Evolutionary conservation across 805 yeast genomes (phyloP), one percentile per base, ranked within the genome.

Genomic region (Yarrowia sp.): DNA sequence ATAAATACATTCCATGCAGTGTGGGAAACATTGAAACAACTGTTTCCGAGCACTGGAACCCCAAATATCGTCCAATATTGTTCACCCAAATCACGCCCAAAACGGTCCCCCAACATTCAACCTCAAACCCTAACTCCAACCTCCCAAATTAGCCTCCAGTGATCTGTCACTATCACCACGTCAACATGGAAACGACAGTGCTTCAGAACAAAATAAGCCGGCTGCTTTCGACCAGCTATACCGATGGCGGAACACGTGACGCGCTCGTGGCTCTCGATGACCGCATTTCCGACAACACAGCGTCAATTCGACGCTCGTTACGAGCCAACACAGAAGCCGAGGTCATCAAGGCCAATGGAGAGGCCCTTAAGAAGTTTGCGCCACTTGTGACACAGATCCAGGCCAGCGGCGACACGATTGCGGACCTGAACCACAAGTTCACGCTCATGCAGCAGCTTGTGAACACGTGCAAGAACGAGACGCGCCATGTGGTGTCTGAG

Each of bases 261-360:
- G 73, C 77, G 10, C 66, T 73, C 55, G 63, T 53, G 21, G 66
- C 69, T 19, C 65, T 73, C 29, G 74, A 73, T 27, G 62, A 67
- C 27, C 63, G 70, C 16, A 64, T 73, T 18, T 63, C 63, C 29
- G 68, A 65, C 18, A 73, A 74, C 65, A 71, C 72, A 12, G 69
- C 71, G 4, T 74, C 71, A 29, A 63, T 66, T 44, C 69, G 77
- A 21, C 63, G 77, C 14, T 66, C 67, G 24, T 65, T 73, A 38
- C 65, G 74, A 12, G 69, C 75, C 22, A 66, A 69, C 51, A 71
- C 72, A 12, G 75, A 73, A 47, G 70, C 68, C 3, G 73, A 73
- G 31, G 72, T 73, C 9, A 67, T 73, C 53, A 72, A 71, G 38
- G 66, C 68, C 22, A 68, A 70, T 24, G 71, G 71, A 1, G 61